Conservation (phyloP, 345 rosid genomes). For the Sapria himalayana region DNA sequence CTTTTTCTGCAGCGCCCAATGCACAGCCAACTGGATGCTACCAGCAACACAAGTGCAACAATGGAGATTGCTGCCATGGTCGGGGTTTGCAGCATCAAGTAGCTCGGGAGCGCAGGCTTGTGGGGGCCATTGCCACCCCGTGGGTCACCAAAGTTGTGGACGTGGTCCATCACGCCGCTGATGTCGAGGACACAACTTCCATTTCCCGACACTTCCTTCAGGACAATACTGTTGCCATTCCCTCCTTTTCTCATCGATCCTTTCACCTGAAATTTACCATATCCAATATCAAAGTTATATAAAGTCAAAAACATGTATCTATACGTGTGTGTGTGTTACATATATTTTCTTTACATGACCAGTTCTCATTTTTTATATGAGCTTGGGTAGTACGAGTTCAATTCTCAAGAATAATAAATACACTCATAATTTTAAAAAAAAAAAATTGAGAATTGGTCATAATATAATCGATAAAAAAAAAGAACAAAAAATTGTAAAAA, state of each 20-base stretch:
- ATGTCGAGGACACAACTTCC: conserved; percentile 46
- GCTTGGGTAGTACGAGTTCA: too few species aligned
- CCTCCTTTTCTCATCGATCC: conserved; percentile 22
- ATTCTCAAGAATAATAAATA: too few species aligned
- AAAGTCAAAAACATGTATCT: too few species aligned
- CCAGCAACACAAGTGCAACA: conserved; percentile 18
- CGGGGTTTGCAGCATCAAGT: conserved; percentile 16
- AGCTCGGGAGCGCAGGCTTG: conserved; percentile 12
- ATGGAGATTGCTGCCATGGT: conserved; percentile 13
- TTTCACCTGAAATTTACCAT: conserved; percentile 56
- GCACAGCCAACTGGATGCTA: conserved; percentile 27
- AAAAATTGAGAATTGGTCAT: too few species aligned
- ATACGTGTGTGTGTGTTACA: too few species aligned
- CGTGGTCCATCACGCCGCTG: conserved; percentile 22
- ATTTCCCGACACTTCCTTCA: conserved; percentile 23
- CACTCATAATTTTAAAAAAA: too few species aligned
- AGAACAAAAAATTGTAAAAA: too few species aligned
- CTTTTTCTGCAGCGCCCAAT: conserved; percentile 17
- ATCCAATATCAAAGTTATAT: too few species aligned
- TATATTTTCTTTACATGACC: too few species aligned
- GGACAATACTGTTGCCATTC: conserved; percentile 16
- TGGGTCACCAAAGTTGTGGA: conserved; percentile 17
- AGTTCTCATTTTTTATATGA: too few species aligned
- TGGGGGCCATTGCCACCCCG: conserved; percentile 9
- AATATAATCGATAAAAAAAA: too few species aligned